phyloP scores from a whole-genome alignment of 441 rosid species.

The Pelargonium fulgidum region DNA sequence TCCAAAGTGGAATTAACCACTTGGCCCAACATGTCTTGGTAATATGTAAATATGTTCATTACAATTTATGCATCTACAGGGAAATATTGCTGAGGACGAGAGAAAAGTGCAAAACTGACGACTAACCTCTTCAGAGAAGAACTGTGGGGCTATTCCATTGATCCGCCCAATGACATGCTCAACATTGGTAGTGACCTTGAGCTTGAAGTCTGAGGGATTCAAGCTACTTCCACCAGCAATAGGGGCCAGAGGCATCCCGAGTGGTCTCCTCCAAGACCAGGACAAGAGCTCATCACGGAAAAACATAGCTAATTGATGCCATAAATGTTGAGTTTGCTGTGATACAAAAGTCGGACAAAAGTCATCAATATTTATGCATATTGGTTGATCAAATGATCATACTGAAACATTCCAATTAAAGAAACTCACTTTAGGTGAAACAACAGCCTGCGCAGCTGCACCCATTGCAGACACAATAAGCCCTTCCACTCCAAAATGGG shows the following conservation, averaged over 20 bases:
- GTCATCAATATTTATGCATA: not conserved
- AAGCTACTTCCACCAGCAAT: conserved; percentile 49
- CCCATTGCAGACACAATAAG: conserved; percentile 82
- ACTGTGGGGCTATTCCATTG: conserved; percentile 73
- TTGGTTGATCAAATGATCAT: not conserved
- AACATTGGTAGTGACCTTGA: conserved; percentile 70
- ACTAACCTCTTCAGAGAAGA: conserved; percentile 76
- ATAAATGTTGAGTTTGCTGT: conserved; percentile 83
- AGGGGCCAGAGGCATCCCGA: conserved; percentile 42
- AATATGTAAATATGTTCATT: too few relatives aligned
- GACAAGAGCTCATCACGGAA: conserved; percentile 92
- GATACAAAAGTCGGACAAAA: conserved; percentile 12
- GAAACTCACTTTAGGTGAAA: conserved; percentile 64
- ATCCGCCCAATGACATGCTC: conserved; percentile 68
- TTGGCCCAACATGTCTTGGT: too few relatives aligned
- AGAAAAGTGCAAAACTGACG: not conserved
- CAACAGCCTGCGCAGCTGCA: conserved; percentile 88
- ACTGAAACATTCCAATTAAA: not conserved
- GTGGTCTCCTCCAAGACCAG: conserved; percentile 94
- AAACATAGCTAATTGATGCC: conserved; percentile 97
- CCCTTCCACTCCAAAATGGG: conserved; percentile 94
- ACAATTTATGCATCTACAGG: too few relatives aligned
- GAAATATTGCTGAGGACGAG: not conserved
- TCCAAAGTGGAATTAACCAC: too few relatives aligned
- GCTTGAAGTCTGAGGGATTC: conserved; percentile 69